Evolutionary conservation across 345 rosid species (phyloP), one percentile per base, ranked within the genome.

Genomic region (Garcia nutans): DNA sequence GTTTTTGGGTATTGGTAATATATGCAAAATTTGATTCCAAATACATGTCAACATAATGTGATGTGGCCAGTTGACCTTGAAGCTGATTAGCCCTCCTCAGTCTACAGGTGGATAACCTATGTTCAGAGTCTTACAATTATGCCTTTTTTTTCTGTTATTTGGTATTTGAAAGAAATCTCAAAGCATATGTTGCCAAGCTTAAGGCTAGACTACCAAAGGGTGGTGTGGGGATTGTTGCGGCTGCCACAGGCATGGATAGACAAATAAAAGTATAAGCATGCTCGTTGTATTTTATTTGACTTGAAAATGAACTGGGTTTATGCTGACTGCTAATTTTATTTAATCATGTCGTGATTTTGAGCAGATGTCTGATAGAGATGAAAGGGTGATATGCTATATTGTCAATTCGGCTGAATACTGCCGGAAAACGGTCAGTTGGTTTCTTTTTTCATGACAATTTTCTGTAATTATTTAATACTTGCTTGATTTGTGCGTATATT

Each of bases 331-430:
- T 75, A 72, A 79, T 54, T 49, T 16, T 10, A 75, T 19, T 65
- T 77, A 65, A 65, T 77, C 68, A 20, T 69, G 15, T 47, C 59
- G 24, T 67, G 49, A 80, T 72, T 58, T 71, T 67, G 79, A 20
- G 72, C 91, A 96, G 99, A 94, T 89, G 65, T 90, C 99, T 49
- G 99, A 93, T 76, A 91, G 87, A 84, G 99, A 96, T 77, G 98
- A 93, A 77, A 88, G 85, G 78, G 94, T 96, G 87, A 93, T 96
- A 68, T 93, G 99, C 74, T 91, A 92, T 81, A 96, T 92, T 76
- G 96, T 96, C 74, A 93, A 96, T 83, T 93, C 99, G 55, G 94
- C 98, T 58, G 99, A 96, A 79, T 96, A 96, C 82, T 93, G 97
- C 85, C 89, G 91, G 67, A 88, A 88, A 83, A 96, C 99, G 86